These are phyloP conservation scores for Acanthamoeba healyi DNA, from an alignment of 208 protist genomes.

Conservation along the genomic window DNA sequence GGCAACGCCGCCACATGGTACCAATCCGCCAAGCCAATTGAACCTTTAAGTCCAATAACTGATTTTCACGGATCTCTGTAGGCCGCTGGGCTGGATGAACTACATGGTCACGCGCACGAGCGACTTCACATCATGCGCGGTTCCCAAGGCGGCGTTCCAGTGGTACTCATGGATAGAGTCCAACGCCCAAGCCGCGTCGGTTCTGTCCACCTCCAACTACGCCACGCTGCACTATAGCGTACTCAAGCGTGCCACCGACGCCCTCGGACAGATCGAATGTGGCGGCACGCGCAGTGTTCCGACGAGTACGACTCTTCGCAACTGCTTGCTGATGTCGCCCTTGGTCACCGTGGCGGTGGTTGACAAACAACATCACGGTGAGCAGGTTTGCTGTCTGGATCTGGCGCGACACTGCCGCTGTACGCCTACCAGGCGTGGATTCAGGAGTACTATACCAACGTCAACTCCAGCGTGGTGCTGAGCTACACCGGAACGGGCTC, in stretches of 20 bases:
- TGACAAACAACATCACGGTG: no score
- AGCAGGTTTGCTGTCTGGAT: not conserved
- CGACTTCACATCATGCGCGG: not conserved
- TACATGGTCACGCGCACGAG: not conserved
- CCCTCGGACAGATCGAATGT: not conserved
- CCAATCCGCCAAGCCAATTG: no score
- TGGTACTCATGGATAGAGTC: not conserved
- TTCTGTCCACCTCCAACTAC: not conserved
- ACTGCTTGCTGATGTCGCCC: not conserved
- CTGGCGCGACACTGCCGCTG: not conserved
- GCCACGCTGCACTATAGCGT: no score
- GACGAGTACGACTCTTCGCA: not conserved
- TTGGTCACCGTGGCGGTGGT: not conserved
- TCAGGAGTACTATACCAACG: conserved; percentile 4
- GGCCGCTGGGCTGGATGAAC: not conserved
- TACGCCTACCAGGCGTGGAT: not conserved
- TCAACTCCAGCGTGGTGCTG: not conserved
- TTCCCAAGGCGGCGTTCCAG: not conserved
- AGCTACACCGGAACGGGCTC: conserved; percentile 22
- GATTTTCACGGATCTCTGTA: not conserved
- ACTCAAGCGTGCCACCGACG: not conserved
- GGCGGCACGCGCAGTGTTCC: not conserved
- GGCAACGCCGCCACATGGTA: conserved; percentile 1
- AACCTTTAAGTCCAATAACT: no score
- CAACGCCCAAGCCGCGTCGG: not conserved